Evolutionary conservation across 225 moss, liverwort and hornwort genomes (phyloP).

Genomic region (Ulota crispa): DNA sequence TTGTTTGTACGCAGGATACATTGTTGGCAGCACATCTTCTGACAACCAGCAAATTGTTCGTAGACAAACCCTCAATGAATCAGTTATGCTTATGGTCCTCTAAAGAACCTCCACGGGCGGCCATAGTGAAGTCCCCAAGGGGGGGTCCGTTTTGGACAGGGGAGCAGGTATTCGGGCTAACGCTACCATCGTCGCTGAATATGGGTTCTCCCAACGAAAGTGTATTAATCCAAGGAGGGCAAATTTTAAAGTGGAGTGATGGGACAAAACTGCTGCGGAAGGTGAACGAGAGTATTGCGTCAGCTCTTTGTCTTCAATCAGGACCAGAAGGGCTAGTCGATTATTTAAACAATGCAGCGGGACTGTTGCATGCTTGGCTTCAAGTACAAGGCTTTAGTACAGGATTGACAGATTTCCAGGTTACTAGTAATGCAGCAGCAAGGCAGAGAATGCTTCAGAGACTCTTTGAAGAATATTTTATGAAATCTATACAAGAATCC

Average conservation of each 20-base stretch:
- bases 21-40: constrained; percentile 72
- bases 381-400: constrained; percentile 72
- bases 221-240: constrained; percentile 59
- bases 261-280: constrained; percentile 62
- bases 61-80: constrained; percentile 57
- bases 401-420: constrained; percentile 69
- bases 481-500: constrained; percentile 44
- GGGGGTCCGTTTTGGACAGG: constrained; percentile 89
- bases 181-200: constrained; percentile 48
- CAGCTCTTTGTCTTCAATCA: constrained; percentile 57
- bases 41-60: constrained; percentile 56
- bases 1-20: constrained; percentile 52
- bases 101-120: constrained; percentile 55
- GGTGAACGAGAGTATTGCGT: constrained; percentile 54
- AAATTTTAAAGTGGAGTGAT: constrained; percentile 58
- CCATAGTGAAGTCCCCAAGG: constrained; percentile 69
- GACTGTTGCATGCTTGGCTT: constrained; percentile 71
- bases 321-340: constrained; percentile 55
- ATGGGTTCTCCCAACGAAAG: constrained; percentile 35
- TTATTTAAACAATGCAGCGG: constrained; percentile 71
- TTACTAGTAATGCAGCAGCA: constrained; percentile 28
- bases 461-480: constrained; percentile 40
- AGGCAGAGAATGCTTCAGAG: constrained; percentile 52
- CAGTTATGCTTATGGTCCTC: constrained; percentile 70
- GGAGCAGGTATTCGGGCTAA: constrained; percentile 69